Evolutionary conservation across 2,329 filamentous ascomycete species (phyloP).

Genomic region (Pyricularia sp.): DNA sequence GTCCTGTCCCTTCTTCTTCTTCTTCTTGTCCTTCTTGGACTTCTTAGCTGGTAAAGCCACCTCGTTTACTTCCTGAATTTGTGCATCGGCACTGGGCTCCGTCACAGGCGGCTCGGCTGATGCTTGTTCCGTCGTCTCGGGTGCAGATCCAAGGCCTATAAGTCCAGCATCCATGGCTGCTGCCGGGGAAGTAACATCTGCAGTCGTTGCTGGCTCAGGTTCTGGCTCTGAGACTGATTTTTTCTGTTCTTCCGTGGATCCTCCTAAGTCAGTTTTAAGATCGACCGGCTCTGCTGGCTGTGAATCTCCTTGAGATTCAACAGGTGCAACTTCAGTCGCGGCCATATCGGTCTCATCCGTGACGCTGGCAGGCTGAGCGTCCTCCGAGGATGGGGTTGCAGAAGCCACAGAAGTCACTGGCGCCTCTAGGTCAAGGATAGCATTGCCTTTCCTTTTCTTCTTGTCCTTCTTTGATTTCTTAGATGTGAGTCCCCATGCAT

Average conservation of each 20-base stretch:
- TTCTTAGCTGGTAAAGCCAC: neutral
- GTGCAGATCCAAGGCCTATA: neutral
- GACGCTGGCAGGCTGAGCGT: neutral
- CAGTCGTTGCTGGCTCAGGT: neutral
- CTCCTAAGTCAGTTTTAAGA: neutral
- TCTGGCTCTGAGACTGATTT: neutral
- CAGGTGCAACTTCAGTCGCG: neutral
- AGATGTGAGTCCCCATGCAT: slow-evolving; percentile 7
- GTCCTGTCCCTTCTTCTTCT: slow-evolving; percentile 6
- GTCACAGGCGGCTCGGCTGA: neutral
- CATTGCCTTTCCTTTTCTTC: slow-evolving; percentile 2
- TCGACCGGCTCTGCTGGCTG: neutral
- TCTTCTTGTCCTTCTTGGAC: slow-evolving; percentile 10
- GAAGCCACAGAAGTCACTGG: neutral
- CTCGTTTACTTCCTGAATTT: neutral
- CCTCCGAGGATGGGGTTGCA: neutral
- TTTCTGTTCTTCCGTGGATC: neutral
- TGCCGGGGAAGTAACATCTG: neutral
- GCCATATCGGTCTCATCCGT: neutral
- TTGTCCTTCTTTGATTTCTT: slow-evolving; percentile 15
- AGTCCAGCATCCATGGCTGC: neutral
- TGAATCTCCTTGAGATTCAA: neutral
- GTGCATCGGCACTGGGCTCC: neutral
- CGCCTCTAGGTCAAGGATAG: neutral
- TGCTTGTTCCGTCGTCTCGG: neutral